Evolutionary conservation across 345 rosid species (phyloP).

Genomic region (Salix dunnii): DNA sequence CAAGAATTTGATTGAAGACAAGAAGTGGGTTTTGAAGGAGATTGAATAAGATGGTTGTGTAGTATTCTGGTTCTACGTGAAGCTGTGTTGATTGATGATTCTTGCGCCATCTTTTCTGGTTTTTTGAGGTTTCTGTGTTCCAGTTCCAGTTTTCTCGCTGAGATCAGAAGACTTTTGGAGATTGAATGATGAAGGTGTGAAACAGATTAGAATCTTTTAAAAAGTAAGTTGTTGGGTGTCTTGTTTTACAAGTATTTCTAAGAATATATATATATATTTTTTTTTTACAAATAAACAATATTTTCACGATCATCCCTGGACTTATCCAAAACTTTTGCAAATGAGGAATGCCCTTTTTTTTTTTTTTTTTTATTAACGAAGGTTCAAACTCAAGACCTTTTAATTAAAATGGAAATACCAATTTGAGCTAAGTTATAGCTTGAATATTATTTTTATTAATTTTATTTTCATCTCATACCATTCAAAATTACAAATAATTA

Average conservation of each 20-base stretch:
- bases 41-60: slow-evolving; percentile 49
- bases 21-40: slow-evolving; percentile 9
- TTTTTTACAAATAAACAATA: too few species aligned
- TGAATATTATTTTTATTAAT: neutral
- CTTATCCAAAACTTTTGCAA: neutral
- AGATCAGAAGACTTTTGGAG: neutral
- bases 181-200: neutral
- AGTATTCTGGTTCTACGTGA: slow-evolving; percentile 49
- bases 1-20: slow-evolving; percentile 40
- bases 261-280: too few species aligned
- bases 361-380: too few species aligned
- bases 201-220: neutral
- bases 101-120: neutral
- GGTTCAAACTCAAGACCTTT: too few species aligned
- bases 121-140: neutral
- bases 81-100: slow-evolving; percentile 37
- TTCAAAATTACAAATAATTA: neutral
- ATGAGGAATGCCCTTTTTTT: neutral
- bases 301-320: fast-evolving
- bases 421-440: too few species aligned
- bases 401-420: too few species aligned
- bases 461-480: neutral
- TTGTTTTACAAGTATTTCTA: too few species aligned
- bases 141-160: neutral
- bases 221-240: neutral